These are phyloP conservation scores for Pythium graminicola DNA, from an alignment of 352 stramenopile species.

Conservation along the genomic window DNA sequence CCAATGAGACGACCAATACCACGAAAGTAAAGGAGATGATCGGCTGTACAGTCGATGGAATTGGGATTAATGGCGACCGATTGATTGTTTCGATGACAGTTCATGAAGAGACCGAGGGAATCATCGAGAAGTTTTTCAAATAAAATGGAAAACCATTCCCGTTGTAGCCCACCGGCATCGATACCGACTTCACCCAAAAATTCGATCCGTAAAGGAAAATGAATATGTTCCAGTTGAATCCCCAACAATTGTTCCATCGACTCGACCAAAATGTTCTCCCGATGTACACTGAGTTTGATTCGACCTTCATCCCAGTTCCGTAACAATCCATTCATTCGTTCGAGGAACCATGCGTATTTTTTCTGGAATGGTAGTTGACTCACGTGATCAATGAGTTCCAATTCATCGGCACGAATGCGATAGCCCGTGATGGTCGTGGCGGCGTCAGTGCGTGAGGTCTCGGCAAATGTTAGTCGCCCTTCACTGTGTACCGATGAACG, in stretches of 20 bases:
- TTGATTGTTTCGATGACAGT: slow-evolving; percentile 60
- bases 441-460: slow-evolving; percentile 51
- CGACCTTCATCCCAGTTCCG: slow-evolving; percentile 72
- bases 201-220: slow-evolving; percentile 79
- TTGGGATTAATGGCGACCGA: slow-evolving; percentile 71
- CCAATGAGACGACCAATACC: slow-evolving; percentile 65
- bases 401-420: slow-evolving; percentile 40
- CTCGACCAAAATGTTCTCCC: slow-evolving; percentile 69
- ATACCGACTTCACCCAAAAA: slow-evolving; percentile 79
- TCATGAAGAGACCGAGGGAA: slow-evolving; percentile 66
- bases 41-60: slow-evolving; percentile 59
- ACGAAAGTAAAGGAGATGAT: slow-evolving; percentile 86
- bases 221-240: slow-evolving; percentile 66
- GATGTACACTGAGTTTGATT: slow-evolving; percentile 74
- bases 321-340: slow-evolving; percentile 57
- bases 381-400: slow-evolving; percentile 61
- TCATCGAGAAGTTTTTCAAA: slow-evolving; percentile 64
- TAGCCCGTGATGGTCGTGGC: slow-evolving; percentile 60
- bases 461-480: slow-evolving; percentile 56
- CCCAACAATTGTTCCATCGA: slow-evolving; percentile 76
- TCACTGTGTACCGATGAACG: slow-evolving; percentile 54
- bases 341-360: slow-evolving; percentile 83
- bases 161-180: slow-evolving; percentile 67
- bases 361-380: slow-evolving; percentile 61
- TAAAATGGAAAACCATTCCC: slow-evolving; percentile 80